These are phyloP conservation scores for Uronychia setigera DNA, from an alignment of 73 alveolate species.

Conservation along the genomic window DNA sequence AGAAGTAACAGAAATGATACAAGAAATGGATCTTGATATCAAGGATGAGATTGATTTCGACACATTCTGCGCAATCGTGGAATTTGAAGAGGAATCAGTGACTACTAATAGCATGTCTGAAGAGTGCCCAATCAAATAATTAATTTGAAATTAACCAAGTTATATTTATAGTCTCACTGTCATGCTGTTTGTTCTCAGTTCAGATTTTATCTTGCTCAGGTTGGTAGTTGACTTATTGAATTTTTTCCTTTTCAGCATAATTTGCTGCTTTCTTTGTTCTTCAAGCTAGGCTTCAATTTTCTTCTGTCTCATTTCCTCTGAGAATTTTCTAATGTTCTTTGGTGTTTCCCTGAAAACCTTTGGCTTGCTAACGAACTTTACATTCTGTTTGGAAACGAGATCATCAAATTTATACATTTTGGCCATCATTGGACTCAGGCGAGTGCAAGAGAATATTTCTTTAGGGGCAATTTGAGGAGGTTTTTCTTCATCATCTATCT, in stretches of 20 bases:
- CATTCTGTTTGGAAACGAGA: neutral
- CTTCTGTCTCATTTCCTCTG: neutral
- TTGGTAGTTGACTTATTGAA: no score
- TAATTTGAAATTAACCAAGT: no score
- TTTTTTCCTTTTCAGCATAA: no score
- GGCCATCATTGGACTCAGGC: neutral
- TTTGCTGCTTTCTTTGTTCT: no score
- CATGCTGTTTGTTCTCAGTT: no score
- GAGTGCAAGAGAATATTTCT: neutral
- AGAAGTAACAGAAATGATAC: conserved; percentile 19
- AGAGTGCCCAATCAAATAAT: no score
- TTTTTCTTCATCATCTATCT: neutral
- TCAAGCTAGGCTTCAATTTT: no score
- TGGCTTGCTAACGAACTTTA: conserved; percentile 3
- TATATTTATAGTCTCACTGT: no score
- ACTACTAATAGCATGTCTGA: no score
- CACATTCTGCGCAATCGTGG: neutral
- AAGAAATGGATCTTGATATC: neutral
- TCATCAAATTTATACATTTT: neutral
- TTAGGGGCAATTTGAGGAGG: neutral
- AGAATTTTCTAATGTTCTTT: neutral
- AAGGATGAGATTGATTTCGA: neutral
- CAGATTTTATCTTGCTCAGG: no score
- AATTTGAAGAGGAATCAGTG: neutral
- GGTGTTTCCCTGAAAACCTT: neutral